Base-by-base conservation (phyloP, 208 protist genomes). In the Wallacemonas rigidus region DNA sequence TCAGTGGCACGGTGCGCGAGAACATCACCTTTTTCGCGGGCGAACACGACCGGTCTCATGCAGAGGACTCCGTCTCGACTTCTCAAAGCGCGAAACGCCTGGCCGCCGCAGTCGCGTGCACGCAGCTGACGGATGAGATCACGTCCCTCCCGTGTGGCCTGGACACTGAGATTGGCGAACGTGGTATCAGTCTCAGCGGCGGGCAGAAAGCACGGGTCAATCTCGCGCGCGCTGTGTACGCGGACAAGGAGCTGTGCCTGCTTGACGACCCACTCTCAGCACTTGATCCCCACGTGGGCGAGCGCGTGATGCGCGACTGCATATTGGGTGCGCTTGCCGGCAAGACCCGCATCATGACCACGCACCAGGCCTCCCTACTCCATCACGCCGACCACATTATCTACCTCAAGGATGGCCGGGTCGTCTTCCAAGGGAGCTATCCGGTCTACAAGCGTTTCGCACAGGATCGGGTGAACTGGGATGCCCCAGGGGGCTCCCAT, bases 271-370 rank as follows among this genome's bases (percentile, higher is more conserved):
- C 91, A 53, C 89, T 98, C 38, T 87, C 80, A 12, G 92, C 95
- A 14, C 92, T 98, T n/a, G 97, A 98, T 79, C 85, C 84, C 36
- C 81, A 93, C 40, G 90, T 98, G 2, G 85, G 78, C 55, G 72
- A 83, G 57, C 76, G 72, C 36, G 77, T 95, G 39, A 77, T 94
- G 72, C 69, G 54, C 1, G 76, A 89, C 65, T 75, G 78, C 60
- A 58, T 91, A 17, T 63, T 76, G 51, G 80, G 95, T 48, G 43
- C 69, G 39, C 79, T 99, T 26, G 72, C 67, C 9, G 60, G 62
- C 60, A 97, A 92, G 69, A 98, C 95, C 3, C 81, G 91, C n/a
- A 63, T 99, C 2, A 75, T 99, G 1, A 92, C 97, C 8, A 98
- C 96, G 14, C 96, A 98, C 84, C 89, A 97, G 71, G 45, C 97